These are phyloP conservation scores for Yamadazyma sp. DNA, from an alignment of 1,139 yeast genomes.

Conservation along the genomic window DNA sequence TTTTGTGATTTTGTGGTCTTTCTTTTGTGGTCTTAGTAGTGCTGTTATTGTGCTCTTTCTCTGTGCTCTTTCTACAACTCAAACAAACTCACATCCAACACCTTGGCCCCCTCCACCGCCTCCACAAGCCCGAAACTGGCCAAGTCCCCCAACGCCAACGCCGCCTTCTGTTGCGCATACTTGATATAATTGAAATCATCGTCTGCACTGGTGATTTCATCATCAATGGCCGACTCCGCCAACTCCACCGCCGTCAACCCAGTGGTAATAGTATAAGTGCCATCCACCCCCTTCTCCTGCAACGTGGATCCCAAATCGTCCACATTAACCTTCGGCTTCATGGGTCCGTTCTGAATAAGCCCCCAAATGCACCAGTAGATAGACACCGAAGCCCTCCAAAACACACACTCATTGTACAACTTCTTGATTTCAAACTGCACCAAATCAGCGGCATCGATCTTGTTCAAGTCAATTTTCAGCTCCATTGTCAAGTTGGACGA, in stretches of 20 bases:
- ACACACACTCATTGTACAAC: constrained; percentile 61
- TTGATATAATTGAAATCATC: constrained; percentile 79
- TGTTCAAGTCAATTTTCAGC: constrained; percentile 16
- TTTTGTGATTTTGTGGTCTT: neutral
- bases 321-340: constrained; percentile 16
- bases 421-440: constrained; percentile 55
- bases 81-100: constrained; percentile 37
- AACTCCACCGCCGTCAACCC: constrained; percentile 30
- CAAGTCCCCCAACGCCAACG: constrained; percentile 73
- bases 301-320: constrained; percentile 16
- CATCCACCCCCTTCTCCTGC: constrained; percentile 33
- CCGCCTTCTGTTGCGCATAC: constrained; percentile 75
- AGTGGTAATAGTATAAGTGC: constrained; percentile 42
- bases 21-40: neutral
- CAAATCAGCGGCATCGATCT: constrained; percentile 24
- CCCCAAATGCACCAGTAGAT: constrained; percentile 94
- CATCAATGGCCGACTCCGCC: constrained; percentile 28
- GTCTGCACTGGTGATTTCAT: constrained; percentile 44
- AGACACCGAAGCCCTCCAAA: constrained; percentile 82
- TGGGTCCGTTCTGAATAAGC: constrained; percentile 66
- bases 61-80: constrained; percentile 15
- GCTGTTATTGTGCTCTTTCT: too few species aligned
- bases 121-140: constrained; percentile 57
- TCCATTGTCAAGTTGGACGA: constrained; percentile 27
- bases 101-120: constrained; percentile 21